Evolutionary conservation across 2,329 filamentous ascomycete genomes (phyloP), one percentile per base, ranked within the genome.

Genomic region (Gnomoniopsis sp.): DNA sequence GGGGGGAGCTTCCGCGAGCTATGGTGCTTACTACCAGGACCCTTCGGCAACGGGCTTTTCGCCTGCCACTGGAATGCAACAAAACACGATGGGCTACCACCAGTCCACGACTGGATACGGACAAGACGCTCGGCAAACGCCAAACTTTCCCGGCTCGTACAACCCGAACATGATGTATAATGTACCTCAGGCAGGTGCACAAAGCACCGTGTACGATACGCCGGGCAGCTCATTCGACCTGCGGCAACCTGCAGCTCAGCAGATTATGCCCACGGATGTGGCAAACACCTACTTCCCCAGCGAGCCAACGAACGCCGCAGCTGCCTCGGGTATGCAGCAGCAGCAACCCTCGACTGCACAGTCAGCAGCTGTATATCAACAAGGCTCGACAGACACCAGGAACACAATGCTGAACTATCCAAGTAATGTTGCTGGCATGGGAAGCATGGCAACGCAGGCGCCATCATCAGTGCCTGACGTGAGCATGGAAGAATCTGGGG

Each of bases 121-220:
- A 60, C 82, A 86, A 65, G 85, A 87, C 62, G 79, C 82, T 65
- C 79, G 83, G 64, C 80, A 80, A 68, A 73, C 80, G 62, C 81
- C 81, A 66, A 72, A 72, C 65, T 87, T 85, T 67, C 73, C 76
- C 69, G 77, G 77, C 72, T 72, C 66, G 71, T 89, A 83, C 78
- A 86, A 78, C 68, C 74, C 86, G 55, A 84, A 84, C 63, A 86
- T 93, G 77, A 88, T 95, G 82, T 96, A 96, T 79, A 88, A 87
- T 76, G 88, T 93, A 68, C 78, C 82, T 70, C 86, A 87, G 71
- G 78, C 85, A 68, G 78, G 77, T 62, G 76, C 80, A 64, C 83
- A 85, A 75, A 79, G 77, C 75, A 72, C 84, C 77, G 79, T 88
- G 75, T 96, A 96, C 77, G 89, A 93, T 74, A 78, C 85, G 70